Evolutionary conservation across 495 filamentous ascomycete genomes (phyloP).

Genomic region (Gamarada debralockiae): DNA sequence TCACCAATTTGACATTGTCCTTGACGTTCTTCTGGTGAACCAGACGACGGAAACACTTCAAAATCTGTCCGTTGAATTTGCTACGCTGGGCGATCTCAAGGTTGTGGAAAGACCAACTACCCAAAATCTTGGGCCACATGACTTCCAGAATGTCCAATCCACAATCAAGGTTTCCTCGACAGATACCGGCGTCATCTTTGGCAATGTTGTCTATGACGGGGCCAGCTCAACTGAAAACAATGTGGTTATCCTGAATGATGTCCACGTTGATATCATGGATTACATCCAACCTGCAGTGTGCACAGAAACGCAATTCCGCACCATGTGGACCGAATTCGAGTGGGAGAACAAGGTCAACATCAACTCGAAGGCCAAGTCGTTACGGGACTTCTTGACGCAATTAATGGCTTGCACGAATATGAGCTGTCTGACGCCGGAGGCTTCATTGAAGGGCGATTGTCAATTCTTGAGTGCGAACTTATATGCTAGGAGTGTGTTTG

Average conservation of each 20-base stretch:
- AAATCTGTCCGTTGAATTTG: constrained; percentile 96
- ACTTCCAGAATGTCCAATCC: constrained; percentile 96
- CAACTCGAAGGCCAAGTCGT: constrained; percentile 89
- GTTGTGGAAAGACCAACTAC: constrained; percentile 95
- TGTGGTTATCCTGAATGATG: constrained; percentile 97
- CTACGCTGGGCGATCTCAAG: constrained; percentile 95
- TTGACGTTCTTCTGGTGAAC: constrained; percentile 96
- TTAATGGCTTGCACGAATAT: constrained; percentile 98
- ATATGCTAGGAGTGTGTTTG: constrained; percentile 97
- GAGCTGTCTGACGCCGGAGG: constrained; percentile 95
- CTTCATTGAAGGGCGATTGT: constrained; percentile 94
- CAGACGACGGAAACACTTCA: constrained; percentile 96
- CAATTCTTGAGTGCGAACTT: constrained; percentile 97
- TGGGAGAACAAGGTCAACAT: constrained; percentile 99
- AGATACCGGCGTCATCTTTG: constrained; percentile 98
- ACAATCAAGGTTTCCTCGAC: constrained; percentile 99
- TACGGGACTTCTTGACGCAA: constrained; percentile 90
- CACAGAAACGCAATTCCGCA: constrained; percentile 97
- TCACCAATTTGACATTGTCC: constrained; percentile 97
- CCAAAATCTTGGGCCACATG: constrained; percentile 90
- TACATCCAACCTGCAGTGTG: constrained; percentile 98
- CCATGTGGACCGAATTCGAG: constrained; percentile 99
- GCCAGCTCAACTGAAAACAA: constrained; percentile 92
- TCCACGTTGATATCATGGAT: constrained; percentile 99
- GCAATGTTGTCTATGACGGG: constrained; percentile 97